Evolutionary conservation across 2,329 filamentous ascomycete genomes (phyloP).

Genomic region (Aspergillus pseudotamarii): DNA sequence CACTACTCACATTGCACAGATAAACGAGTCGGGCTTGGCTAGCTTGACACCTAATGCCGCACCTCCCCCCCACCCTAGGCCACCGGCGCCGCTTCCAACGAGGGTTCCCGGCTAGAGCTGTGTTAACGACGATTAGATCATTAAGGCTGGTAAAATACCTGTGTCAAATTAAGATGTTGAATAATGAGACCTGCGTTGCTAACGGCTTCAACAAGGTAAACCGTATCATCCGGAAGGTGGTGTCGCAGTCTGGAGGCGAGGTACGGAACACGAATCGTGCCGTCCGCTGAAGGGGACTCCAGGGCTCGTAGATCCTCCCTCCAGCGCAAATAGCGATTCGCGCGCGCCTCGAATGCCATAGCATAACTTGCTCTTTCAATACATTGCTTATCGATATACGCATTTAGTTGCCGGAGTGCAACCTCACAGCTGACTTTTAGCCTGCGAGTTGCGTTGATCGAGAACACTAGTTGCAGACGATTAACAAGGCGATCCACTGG

Average conservation of each 20-base stretch:
- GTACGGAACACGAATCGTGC: not conserved
- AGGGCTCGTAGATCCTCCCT: not conserved
- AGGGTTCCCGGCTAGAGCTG: constrained; percentile 38
- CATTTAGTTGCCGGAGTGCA: not conserved
- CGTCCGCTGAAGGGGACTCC: not conserved
- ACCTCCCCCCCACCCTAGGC: constrained; percentile 79
- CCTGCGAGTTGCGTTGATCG: constrained; percentile 6
- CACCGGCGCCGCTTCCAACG: constrained; percentile 69
- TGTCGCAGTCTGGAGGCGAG: not conserved
- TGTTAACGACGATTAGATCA: not conserved
- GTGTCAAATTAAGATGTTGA: not conserved
- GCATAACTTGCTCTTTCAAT: not conserved
- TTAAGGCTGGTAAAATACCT: constrained; percentile 3
- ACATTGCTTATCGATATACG: not conserved
- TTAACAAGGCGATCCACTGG: not conserved
- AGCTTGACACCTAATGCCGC: constrained; percentile 74
- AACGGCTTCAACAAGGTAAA: constrained; percentile 1
- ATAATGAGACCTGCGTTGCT: constrained; percentile 6
- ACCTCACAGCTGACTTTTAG: not conserved
- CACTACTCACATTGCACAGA: not conserved
- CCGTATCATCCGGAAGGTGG: not conserved
- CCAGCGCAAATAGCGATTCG: not conserved
- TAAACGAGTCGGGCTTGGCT: constrained; percentile 43
- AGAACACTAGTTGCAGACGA: not conserved
- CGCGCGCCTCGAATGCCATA: not conserved